Conservation (phyloP, 2,329 filamentous ascomycete species). For the Paraphoma sp. region DNA sequence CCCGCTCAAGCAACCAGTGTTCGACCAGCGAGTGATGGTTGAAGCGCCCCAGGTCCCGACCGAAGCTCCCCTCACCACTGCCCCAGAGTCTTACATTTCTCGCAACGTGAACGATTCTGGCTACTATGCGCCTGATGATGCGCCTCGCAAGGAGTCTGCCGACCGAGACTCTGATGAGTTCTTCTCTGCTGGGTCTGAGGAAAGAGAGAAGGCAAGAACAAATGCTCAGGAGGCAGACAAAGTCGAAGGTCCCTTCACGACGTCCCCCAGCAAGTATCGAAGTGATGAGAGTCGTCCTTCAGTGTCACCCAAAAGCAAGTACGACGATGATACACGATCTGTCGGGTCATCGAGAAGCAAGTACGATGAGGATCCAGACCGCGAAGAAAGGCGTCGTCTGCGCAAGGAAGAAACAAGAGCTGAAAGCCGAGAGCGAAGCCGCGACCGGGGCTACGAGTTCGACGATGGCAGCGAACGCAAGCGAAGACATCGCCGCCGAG, state of each 20-base stretch:
- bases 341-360: constrained; percentile 33
- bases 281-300: constrained; percentile 17
- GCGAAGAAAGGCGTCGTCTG: constrained; percentile 37
- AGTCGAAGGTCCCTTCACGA: constrained; percentile 23
- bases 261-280: constrained; percentile 7
- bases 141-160: constrained; percentile 14
- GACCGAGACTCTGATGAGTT: constrained; percentile 45
- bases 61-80: constrained; percentile 17
- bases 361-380: constrained; percentile 37
- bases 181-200: constrained; percentile 42
- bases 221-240: constrained; percentile 23
- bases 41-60: constrained; percentile 25
- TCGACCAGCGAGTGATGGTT: constrained; percentile 18
- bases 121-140: constrained; percentile 42
- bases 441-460: constrained; percentile 43
- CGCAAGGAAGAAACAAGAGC: constrained; percentile 26
- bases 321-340: constrained; percentile 31
- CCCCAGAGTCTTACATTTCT: constrained; percentile 18
- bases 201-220: constrained; percentile 30
- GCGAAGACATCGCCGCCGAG: constrained; percentile 43
- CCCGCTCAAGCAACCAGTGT: constrained; percentile 3
- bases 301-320: constrained; percentile 11
- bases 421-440: constrained; percentile 42
- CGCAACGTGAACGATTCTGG: constrained; percentile 39
- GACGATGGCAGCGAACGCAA: constrained; percentile 38